Evolutionary conservation across 139 green algal genomes (phyloP).

Genomic region (Ostreobium quekettii): DNA sequence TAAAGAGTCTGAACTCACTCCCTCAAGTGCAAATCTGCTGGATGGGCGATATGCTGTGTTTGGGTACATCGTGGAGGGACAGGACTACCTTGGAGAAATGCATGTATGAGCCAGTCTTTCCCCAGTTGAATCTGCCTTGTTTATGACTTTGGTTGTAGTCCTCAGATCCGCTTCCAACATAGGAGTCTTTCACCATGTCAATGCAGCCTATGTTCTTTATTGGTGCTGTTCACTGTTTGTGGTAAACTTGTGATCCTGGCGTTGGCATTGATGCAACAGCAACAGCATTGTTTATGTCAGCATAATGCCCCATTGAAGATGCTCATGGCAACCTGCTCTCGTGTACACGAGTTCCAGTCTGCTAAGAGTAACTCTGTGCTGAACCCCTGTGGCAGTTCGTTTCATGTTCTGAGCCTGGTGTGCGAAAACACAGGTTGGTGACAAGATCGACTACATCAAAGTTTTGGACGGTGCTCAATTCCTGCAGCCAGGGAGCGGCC

Average conservation of each 20-base stretch:
- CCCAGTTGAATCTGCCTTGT: not conserved
- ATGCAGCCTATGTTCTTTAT: too few relatives aligned
- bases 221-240: too few relatives aligned
- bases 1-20: conserved; percentile 97
- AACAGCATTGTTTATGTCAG: not conserved
- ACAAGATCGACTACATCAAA: conserved; percentile 81
- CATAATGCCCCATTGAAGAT: not conserved
- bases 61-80: conserved; percentile 81
- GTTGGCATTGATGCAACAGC: not conserved
- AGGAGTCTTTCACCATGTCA: too few relatives aligned
- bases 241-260: too few relatives aligned
- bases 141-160: too few relatives aligned
- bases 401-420: not conserved
- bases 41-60: conserved; percentile 96
- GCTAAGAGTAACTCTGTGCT: not conserved
- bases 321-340: not conserved
- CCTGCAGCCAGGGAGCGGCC: too few relatives aligned
- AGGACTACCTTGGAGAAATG: conserved; percentile 42
- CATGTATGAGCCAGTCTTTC: conserved; percentile 24
- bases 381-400: not conserved
- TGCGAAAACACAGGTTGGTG: conserved; percentile 53
- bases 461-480: conserved; percentile 58
- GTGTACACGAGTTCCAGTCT: not conserved
- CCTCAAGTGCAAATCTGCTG: conserved; percentile 89
- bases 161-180: too few relatives aligned